These are phyloP conservation scores for Chlamydomonas asymmetrica DNA, from an alignment of 139 green algal genomes.

Conservation along the genomic window DNA sequence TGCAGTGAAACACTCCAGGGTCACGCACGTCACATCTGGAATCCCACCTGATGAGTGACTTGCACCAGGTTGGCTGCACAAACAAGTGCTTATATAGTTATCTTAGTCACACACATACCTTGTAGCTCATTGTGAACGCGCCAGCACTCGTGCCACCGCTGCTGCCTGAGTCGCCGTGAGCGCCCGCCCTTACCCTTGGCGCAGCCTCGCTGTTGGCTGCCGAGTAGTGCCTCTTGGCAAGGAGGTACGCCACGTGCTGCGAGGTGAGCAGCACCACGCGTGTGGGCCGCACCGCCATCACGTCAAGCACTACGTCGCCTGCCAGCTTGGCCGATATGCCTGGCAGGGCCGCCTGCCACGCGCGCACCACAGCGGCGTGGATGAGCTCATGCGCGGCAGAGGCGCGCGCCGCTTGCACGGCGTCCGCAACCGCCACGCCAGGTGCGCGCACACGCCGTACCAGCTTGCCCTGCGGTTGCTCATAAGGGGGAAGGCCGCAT, in stretches of 20 bases:
- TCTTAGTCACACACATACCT: too few species aligned
- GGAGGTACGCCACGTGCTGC: slow-evolving; percentile 74
- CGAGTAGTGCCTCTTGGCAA: slow-evolving; percentile 22
- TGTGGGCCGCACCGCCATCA: slow-evolving; percentile 58
- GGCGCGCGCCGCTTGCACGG: slow-evolving; percentile 10
- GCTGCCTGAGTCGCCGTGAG: too few species aligned
- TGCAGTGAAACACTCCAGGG: too few species aligned
- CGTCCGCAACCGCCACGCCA: slow-evolving; percentile 46
- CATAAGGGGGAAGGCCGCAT: not conserved
- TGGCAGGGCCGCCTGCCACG: slow-evolving; percentile 67
- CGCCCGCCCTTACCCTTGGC: slow-evolving; percentile 15
- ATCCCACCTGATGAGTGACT: too few species aligned
- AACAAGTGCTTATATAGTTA: too few species aligned
- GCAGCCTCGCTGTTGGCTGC: slow-evolving; percentile 11
- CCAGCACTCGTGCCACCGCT: too few species aligned
- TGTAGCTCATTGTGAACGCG: too few species aligned
- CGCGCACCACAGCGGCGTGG: slow-evolving; percentile 38
- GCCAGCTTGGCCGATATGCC: slow-evolving; percentile 58
- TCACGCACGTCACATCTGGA: too few species aligned
- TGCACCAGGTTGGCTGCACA: too few species aligned
- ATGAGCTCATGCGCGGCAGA: slow-evolving; percentile 7
- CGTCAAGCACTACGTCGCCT: slow-evolving; percentile 61
- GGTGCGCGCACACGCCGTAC: slow-evolving; percentile 70
- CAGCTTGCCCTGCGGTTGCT: slow-evolving; percentile 55
- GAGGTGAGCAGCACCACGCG: slow-evolving; percentile 77